Evolutionary conservation across 2,329 filamentous ascomycete species (phyloP).

Genomic region (Drechslerella dactyloides): DNA sequence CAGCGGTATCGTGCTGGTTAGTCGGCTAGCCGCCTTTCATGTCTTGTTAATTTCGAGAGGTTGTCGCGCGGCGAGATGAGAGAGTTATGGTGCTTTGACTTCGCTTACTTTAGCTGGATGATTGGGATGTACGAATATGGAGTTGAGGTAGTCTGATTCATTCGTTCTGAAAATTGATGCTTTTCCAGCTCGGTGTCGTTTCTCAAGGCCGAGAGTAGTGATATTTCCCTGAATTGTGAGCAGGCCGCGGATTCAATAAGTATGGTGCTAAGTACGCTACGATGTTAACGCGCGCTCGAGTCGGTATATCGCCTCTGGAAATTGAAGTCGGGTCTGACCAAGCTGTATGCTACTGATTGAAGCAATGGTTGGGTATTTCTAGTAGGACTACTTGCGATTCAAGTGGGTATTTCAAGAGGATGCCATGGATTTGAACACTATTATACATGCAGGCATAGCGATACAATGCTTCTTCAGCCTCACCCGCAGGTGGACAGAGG

Average conservation of each 20-base stretch:
- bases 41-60: not conserved
- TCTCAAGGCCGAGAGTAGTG: not conserved
- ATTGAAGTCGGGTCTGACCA: too few species aligned
- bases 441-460: constrained; percentile 2
- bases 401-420: not conserved
- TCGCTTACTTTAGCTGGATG: not conserved
- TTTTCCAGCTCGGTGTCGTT: not conserved
- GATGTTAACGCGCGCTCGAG: too few species aligned
- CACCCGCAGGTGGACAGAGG: too few species aligned
- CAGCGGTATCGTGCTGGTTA: constrained; percentile 10
- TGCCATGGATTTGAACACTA: not conserved
- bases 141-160: not conserved
- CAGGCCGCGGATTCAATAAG: too few species aligned
- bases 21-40: not conserved
- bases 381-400: too few species aligned
- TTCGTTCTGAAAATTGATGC: not conserved
- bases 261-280: too few species aligned
- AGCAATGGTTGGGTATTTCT: too few species aligned
- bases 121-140: not conserved
- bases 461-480: too few species aligned
- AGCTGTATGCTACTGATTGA: too few species aligned
- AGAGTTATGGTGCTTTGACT: not conserved
- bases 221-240: too few species aligned
- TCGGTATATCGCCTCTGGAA: too few species aligned
- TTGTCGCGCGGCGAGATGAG: not conserved